Evolutionary conservation across 352 stramenopile species (phyloP).

Genomic region (Pythium graminicola): DNA sequence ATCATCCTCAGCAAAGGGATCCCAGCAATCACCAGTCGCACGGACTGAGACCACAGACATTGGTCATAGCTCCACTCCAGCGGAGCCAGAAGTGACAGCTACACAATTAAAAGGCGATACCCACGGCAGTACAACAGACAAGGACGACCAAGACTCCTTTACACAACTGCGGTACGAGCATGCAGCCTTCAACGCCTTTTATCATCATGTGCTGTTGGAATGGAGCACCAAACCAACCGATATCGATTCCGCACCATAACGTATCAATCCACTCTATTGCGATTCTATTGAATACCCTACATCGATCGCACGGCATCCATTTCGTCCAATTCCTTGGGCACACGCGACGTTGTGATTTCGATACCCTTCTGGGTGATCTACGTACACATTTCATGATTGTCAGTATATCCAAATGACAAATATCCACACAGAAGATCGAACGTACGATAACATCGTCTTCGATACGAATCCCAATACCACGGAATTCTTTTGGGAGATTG

Average conservation of each 20-base stretch:
- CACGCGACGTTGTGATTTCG: slow-evolving; percentile 57
- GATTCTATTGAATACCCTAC: slow-evolving; percentile 21
- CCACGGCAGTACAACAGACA: neutral
- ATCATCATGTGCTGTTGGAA: slow-evolving; percentile 38
- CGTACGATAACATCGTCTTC: slow-evolving; percentile 81
- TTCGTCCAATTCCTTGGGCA: slow-evolving; percentile 64
- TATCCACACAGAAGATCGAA: neutral
- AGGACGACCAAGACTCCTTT: slow-evolving; percentile 4
- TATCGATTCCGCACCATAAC: neutral
- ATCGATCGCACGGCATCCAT: slow-evolving; percentile 52
- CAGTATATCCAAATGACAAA: no score
- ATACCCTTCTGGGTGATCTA: slow-evolving; percentile 73
- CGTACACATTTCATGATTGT: neutral
- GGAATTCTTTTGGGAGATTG: slow-evolving; percentile 61
- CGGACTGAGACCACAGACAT: neutral
- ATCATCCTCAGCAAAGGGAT: neutral
- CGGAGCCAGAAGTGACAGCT: neutral
- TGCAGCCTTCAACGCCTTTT: slow-evolving; percentile 35
- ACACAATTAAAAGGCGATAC: neutral
- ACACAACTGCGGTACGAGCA: slow-evolving; percentile 28
- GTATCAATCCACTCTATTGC: neutral
- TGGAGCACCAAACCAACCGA: slow-evolving; percentile 36
- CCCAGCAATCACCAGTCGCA: neutral
- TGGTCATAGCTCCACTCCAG: neutral
- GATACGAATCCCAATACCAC: slow-evolving; percentile 79